Base-by-base conservation (phyloP, 352 stramenopile genomes). In the Aphanomyces cochlioides region DNA sequence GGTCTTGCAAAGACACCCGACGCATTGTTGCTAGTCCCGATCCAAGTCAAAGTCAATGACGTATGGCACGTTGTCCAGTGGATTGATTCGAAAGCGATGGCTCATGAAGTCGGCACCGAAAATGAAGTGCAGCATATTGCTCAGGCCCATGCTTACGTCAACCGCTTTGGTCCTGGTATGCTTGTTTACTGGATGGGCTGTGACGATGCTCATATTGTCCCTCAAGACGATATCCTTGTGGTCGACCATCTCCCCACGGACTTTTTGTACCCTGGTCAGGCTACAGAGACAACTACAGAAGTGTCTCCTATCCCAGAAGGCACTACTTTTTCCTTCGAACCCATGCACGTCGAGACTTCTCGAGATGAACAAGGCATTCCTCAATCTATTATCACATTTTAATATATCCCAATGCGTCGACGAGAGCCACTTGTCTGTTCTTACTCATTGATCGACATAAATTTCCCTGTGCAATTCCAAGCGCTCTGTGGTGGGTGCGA, bases 11-110 rank as follows among this genome's bases (percentile, higher is more conserved):
- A 96, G 79, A 96, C 89, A 4, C 88, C 88, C 1, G 89, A 96
- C 63, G 87, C 93, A 43, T 76, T 84, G 7, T 72, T 96, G 17
- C 70, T 93, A 43, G 64, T 94, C 15, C 88, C 89, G 5, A 90
- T 96, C 39, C 87, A 80, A 3, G 82, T 96, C n/a, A 73, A 78
- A n/a, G 80, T 89, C 58, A 36, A 74, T 10, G 57, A 87, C 7
- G 70, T 78, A 38, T 72, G 80, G 41, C 76, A 81, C 37, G 73
- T 95, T 34, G 83, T 96, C n/a, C 85, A 92, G 68, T 96, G 89
- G 89, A 95, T 96, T 64, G 89, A 96, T 72, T 94, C 84, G 74
- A 96, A 96, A 60, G 89, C 88, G 38, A 96, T 96, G 88, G 90
- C 84, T 2, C 87, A 93, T 67, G 82, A 93, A 53, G 84, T 75